A percentile compares a stretch with the other conserved stretches of the same genome.
phyloP scores from a whole-genome alignment of 176 grass and related monocot species.

The Aegilops sharonensis region DNA sequence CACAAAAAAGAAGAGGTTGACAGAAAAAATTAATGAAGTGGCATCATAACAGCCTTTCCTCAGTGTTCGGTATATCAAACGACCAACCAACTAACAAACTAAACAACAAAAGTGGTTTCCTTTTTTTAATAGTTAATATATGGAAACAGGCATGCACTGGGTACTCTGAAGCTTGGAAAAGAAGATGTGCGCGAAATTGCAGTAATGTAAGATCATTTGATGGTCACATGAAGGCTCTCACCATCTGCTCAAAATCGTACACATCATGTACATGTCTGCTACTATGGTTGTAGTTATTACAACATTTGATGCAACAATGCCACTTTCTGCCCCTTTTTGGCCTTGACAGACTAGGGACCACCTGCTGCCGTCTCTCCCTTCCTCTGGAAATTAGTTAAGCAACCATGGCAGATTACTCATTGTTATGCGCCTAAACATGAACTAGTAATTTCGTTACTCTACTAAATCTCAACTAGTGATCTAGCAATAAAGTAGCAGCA shows the following conservation, averaged over 20 bases:
- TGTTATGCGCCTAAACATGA: not conserved
- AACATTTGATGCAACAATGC: slow-evolving; percentile 20
- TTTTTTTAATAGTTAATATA: not conserved
- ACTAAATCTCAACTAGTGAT: not conserved
- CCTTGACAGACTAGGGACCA: not conserved
- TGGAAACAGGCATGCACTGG: not conserved
- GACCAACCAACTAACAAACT: no score
- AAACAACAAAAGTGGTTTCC: no score
- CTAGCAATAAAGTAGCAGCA: not conserved
- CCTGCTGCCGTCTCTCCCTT: slow-evolving; percentile 26
- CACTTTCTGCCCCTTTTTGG: slow-evolving; percentile 24
- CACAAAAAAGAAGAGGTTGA: no score
- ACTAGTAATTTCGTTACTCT: not conserved
- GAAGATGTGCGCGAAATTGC: not conserved
- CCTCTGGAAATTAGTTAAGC: slow-evolving; percentile 9
- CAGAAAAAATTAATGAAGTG: no score
- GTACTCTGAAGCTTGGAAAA: not conserved
- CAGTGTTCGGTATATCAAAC: no score
- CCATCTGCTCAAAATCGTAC: not conserved
- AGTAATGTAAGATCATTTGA: not conserved
- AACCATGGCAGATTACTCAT: not conserved
- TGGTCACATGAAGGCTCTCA: not conserved
- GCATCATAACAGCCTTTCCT: no score
- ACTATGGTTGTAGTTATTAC: no score
- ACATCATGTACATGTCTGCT: not conserved